Evolutionary conservation across 2,329 filamentous ascomycete genomes (phyloP).

Genomic region (Cladosporium sp.): DNA sequence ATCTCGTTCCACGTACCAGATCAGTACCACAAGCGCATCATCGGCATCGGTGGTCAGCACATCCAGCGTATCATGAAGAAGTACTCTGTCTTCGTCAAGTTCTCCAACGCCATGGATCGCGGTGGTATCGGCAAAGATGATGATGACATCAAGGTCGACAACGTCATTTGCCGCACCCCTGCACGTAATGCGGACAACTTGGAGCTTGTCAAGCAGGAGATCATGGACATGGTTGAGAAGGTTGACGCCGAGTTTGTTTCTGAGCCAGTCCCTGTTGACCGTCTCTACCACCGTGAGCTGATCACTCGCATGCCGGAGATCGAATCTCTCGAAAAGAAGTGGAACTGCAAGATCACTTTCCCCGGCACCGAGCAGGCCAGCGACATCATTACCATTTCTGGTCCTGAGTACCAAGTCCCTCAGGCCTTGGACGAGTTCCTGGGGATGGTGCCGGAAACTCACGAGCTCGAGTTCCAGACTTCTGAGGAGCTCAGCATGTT

Average conservation of each 20-base stretch:
- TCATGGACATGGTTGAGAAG: constrained; percentile 98
- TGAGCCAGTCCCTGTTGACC: constrained; percentile 88
- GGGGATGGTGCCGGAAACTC: constrained; percentile 95
- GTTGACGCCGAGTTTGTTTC: constrained; percentile 95
- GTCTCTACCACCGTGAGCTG: constrained; percentile 90
- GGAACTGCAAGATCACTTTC: constrained; percentile 99
- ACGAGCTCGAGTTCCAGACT: constrained; percentile 81
- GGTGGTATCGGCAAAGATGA: constrained; percentile 91
- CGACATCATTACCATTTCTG: constrained; percentile 91
- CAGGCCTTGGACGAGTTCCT: constrained; percentile 94
- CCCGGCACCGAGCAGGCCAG: constrained; percentile 96
- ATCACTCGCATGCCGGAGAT: constrained; percentile 84
- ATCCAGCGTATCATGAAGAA: constrained; percentile 99
- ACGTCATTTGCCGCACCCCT: constrained; percentile 96
- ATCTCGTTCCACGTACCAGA: constrained; percentile 99
- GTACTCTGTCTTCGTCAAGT: constrained; percentile 99
- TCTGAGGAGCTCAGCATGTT: constrained; percentile 73
- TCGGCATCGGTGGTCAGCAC: constrained; percentile 95
- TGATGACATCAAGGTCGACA: constrained; percentile 97
- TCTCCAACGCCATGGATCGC: constrained; percentile 97
- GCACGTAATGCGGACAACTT: constrained; percentile 95
- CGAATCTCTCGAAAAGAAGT: constrained; percentile 95
- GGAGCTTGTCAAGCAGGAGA: constrained; percentile 96
- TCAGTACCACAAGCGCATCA: constrained; percentile 99
- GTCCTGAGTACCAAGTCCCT: constrained; percentile 96